Percentiles rank a stretch among this genome's conserved stretches.
phyloP scores from a whole-genome alignment of 495 filamentous ascomycete species.

The Poronia punctata region DNA sequence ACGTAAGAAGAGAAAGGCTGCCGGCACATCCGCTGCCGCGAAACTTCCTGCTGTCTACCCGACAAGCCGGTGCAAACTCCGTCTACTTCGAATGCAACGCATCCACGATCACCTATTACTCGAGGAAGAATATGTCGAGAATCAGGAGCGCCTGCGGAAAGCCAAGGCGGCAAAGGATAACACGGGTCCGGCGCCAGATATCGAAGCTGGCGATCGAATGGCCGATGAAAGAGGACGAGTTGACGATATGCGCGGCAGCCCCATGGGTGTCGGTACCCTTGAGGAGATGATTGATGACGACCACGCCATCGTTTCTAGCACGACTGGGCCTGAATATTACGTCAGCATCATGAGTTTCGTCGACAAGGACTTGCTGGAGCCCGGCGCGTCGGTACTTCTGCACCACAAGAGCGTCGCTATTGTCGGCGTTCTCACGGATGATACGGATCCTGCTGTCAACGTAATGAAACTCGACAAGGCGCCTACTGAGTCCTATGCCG shows the following conservation, averaged over 20 bases:
- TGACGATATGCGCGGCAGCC: conserved; percentile 96
- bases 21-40: conserved; percentile 83
- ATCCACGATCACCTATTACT: conserved; percentile 95
- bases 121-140: conserved; percentile 98
- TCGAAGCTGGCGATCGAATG: conserved; percentile 67
- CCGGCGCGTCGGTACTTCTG: conserved; percentile 88
- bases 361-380: conserved; percentile 96
- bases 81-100: conserved; percentile 94
- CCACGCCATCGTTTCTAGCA: conserved; percentile 96
- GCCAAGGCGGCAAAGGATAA: conserved; percentile 73
- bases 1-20: conserved; percentile 93
- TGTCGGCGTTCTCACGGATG: conserved; percentile 93
- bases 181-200: conserved; percentile 50
- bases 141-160: conserved; percentile 90
- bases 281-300: conserved; percentile 99
- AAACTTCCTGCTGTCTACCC: conserved; percentile 93
- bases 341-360: conserved; percentile 99
- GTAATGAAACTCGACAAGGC: conserved; percentile 99
- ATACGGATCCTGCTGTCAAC: conserved; percentile 90
- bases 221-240: conserved; percentile 94
- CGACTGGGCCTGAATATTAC: conserved; percentile 97
- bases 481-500: conserved; percentile 94
- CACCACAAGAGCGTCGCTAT: conserved; percentile 98
- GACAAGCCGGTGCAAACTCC: conserved; percentile 93
- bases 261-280: conserved; percentile 96